Conservation (phyloP, 2,329 filamentous ascomycete genomes). For the Aspergillus fumigatiaffinis region DNA sequence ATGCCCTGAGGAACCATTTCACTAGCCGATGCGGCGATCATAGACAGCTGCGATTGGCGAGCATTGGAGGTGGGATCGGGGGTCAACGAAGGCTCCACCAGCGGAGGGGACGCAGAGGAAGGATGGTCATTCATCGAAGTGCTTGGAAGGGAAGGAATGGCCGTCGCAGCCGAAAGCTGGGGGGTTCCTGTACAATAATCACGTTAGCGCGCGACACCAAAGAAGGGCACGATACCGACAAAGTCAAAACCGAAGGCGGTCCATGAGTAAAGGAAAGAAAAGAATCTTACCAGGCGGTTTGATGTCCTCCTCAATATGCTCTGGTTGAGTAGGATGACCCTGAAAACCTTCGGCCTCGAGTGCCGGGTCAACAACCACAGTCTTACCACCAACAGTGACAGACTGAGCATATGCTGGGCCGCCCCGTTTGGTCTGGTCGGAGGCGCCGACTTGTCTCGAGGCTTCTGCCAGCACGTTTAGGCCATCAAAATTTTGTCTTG, state of each 20-base stretch:
- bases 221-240: background rate
- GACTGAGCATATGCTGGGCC: constrained; percentile 36
- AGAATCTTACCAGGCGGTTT: constrained; percentile 20
- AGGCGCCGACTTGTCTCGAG: constrained; percentile 67
- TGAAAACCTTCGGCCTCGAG: constrained; percentile 40
- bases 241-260: constrained; percentile 1
- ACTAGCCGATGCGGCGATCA: constrained; percentile 45
- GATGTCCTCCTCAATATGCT: constrained; percentile 24
- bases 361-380: constrained; percentile 41
- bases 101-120: constrained; percentile 32
- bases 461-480: constrained; percentile 85
- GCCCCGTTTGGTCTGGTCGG: constrained; percentile 43
- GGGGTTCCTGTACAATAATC: constrained; percentile 22
- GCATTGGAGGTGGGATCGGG: constrained; percentile 34
- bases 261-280: background rate
- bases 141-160: constrained; percentile 30
- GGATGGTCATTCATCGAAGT: constrained; percentile 28
- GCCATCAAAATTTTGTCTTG: constrained; percentile 67
- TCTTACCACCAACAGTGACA: constrained; percentile 39
- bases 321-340: constrained; percentile 24
- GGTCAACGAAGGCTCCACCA: constrained; percentile 31
- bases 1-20: constrained; percentile 42
- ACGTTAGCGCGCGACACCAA: constrained; percentile 11
- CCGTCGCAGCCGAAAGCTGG: constrained; percentile 26
- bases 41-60: constrained; percentile 41